A percentile compares a stretch with the other conserved stretches of the same genome.
Evolutionary conservation across 768 basidiomycete genomes (phyloP).

Genomic region (Rhodocollybia butyracea): DNA sequence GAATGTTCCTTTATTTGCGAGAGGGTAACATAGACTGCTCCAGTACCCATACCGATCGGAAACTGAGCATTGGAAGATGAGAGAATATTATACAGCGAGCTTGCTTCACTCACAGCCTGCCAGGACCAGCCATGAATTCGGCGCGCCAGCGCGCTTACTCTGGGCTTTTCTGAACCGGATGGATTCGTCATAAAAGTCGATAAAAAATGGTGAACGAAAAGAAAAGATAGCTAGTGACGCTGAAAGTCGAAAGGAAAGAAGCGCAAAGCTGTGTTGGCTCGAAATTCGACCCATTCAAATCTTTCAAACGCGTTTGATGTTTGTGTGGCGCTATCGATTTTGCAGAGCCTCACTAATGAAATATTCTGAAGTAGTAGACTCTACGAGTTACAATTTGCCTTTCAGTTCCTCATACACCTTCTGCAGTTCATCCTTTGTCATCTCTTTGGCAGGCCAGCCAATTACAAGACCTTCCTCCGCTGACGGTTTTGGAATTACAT

Average conservation of each 20-base stretch:
- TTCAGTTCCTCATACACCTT: slow-evolving; percentile 57
- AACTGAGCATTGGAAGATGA: slow-evolving; percentile 25
- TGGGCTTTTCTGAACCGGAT: slow-evolving; percentile 6
- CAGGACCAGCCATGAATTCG: slow-evolving; percentile 51
- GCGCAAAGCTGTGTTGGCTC: too few species aligned
- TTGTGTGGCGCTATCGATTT: too few species aligned
- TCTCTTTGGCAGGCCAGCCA: slow-evolving; percentile 68
- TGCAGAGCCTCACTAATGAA: too few species aligned
- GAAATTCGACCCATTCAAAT: too few species aligned
- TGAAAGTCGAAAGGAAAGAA: too few species aligned
- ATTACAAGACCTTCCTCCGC: slow-evolving; percentile 72
- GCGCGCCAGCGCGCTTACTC: slow-evolving; percentile 33
- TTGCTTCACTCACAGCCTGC: slow-evolving; percentile 37
- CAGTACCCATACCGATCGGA: slow-evolving; percentile 48
- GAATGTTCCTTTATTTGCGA: slow-evolving; percentile 36
- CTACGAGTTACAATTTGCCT: slow-evolving; percentile 50
- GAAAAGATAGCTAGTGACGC: background rate
- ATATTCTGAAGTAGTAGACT: too few species aligned
- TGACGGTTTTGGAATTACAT: slow-evolving; percentile 89
- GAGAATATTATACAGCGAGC: background rate
- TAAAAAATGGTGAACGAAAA: background rate
- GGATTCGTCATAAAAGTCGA: background rate
- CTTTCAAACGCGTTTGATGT: too few species aligned
- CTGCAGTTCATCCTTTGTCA: slow-evolving; percentile 64
- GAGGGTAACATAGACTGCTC: slow-evolving; percentile 47